Evolutionary conservation across 768 basidiomycete genomes (phyloP).

Genomic region (Tubosaeta sp.): DNA sequence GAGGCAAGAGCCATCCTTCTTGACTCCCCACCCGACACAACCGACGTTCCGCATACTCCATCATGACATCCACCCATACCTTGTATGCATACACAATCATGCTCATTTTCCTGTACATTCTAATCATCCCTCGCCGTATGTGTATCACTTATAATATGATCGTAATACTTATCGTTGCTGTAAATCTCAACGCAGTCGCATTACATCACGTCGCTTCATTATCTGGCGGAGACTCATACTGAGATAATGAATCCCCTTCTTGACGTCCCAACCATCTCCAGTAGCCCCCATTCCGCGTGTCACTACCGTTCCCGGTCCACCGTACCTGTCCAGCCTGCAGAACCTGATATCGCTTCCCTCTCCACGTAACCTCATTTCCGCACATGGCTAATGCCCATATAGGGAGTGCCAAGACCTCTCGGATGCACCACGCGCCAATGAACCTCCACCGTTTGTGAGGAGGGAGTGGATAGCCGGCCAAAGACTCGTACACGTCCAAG

Average conservation of each 20-base stretch:
- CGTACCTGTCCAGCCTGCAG: slow-evolving; percentile 68
- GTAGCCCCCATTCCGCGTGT: slow-evolving; percentile 19
- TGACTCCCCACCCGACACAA: slow-evolving; percentile 21
- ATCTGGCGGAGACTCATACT: slow-evolving; percentile 13
- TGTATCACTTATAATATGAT: slow-evolving; percentile 31
- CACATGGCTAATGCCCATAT: slow-evolving; percentile 82
- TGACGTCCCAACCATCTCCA: slow-evolving; percentile 22
- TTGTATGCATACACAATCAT: slow-evolving; percentile 29
- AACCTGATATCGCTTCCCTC: slow-evolving; percentile 76
- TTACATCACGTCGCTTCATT: slow-evolving; percentile 20
- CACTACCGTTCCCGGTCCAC: slow-evolving; percentile 19
- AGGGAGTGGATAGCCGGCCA: slow-evolving; percentile 63
- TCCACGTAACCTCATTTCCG: slow-evolving; percentile 83
- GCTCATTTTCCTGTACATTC: slow-evolving; percentile 32
- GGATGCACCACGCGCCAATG: slow-evolving; percentile 67
- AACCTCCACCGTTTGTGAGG: slow-evolving; percentile 51
- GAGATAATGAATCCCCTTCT: slow-evolving; percentile 7
- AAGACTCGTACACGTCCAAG: slow-evolving; percentile 73
- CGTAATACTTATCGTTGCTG: slow-evolving; percentile 28
- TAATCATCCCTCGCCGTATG: slow-evolving; percentile 29
- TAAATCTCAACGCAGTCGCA: slow-evolving; percentile 21
- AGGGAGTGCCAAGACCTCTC: slow-evolving; percentile 84
- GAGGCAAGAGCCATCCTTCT: slow-evolving; percentile 28
- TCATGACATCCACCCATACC: slow-evolving; percentile 24
- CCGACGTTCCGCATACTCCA: slow-evolving; percentile 21